These are phyloP conservation scores for Bipolaris bicolor DNA, from an alignment of 2,329 filamentous ascomycete species.

Conservation along the genomic window DNA sequence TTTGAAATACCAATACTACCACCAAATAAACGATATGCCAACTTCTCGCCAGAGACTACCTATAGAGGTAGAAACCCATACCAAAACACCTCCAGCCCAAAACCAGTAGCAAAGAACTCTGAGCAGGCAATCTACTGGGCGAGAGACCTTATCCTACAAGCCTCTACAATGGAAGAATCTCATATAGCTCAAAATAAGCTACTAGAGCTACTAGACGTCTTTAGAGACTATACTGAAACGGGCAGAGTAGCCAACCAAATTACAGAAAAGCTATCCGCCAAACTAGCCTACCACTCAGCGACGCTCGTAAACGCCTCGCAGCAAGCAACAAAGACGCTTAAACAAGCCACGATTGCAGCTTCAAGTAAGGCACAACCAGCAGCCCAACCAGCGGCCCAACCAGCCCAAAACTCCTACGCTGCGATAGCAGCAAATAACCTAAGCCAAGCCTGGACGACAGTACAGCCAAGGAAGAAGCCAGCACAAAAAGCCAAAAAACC, in stretches of 20 bases:
- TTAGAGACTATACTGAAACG: not conserved
- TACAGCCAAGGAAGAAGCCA: not conserved
- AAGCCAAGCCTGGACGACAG: not conserved
- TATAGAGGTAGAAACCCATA: too few species aligned
- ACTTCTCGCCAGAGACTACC: too few species aligned
- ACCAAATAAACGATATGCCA: too few species aligned
- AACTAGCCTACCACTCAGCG: not conserved
- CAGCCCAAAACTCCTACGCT: not conserved
- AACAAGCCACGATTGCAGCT: not conserved
- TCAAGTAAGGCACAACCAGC: not conserved
- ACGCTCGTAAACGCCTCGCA: not conserved
- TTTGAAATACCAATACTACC: too few species aligned
- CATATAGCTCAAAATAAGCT: not conserved
- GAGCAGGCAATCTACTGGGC: not conserved
- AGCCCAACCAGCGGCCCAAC: not conserved
- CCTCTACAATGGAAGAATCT: not conserved
- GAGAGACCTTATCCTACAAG: not conserved
- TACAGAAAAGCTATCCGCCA: not conserved
- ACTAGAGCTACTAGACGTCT: not conserved
- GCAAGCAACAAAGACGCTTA: not conserved
- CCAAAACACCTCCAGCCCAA: not conserved
- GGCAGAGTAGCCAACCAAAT: not conserved
- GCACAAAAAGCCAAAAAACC: not conserved
- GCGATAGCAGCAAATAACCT: not conserved
- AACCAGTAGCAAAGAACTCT: not conserved